These are phyloP conservation scores for Ascodesmis nigricans DNA, from an alignment of 495 filamentous ascomycete species.

Conservation along the genomic window DNA sequence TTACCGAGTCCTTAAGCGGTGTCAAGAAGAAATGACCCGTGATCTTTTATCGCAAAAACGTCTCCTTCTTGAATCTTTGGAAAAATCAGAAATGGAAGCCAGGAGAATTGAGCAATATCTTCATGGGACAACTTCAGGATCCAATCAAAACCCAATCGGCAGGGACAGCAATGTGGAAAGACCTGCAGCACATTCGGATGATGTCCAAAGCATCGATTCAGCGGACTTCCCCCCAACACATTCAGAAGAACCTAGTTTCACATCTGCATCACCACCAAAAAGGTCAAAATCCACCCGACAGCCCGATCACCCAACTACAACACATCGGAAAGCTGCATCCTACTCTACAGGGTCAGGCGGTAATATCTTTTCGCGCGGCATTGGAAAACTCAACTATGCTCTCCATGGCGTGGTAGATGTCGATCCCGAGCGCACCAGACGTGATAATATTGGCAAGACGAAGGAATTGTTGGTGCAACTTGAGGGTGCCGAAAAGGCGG, in stretches of 20 bases:
- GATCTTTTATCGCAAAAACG: constrained; percentile 75
- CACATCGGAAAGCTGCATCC: constrained; percentile 20
- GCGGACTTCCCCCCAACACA: constrained; percentile 75
- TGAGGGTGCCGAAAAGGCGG: constrained; percentile 69
- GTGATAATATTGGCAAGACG: constrained; percentile 90
- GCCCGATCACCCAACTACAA: constrained; percentile 21
- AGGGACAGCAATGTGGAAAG: constrained; percentile 21
- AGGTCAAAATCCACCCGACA: constrained; percentile 22
- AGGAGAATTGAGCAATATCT: constrained; percentile 84
- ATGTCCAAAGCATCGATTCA: constrained; percentile 70
- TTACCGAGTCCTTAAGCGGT: constrained; percentile 73
- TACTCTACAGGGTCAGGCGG: constrained; percentile 13
- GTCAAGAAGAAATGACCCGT: constrained; percentile 91
- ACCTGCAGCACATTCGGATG: constrained; percentile 27
- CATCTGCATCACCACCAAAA: constrained; percentile 38
- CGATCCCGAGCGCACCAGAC: constrained; percentile 74
- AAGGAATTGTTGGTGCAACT: constrained; percentile 52
- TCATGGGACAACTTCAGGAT: constrained; percentile 21
- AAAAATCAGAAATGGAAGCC: constrained; percentile 75
- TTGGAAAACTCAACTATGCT: constrained; percentile 80
- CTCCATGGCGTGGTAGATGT: constrained; percentile 90
- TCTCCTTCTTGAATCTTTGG: constrained; percentile 53
- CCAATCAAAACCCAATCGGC: constrained; percentile 25
- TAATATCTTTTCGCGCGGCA: constrained; percentile 39
- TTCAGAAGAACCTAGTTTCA: constrained; percentile 37